Evolutionary conservation across 2,329 filamentous ascomycete species (phyloP).

Genomic region (Cladosporium sp.): DNA sequence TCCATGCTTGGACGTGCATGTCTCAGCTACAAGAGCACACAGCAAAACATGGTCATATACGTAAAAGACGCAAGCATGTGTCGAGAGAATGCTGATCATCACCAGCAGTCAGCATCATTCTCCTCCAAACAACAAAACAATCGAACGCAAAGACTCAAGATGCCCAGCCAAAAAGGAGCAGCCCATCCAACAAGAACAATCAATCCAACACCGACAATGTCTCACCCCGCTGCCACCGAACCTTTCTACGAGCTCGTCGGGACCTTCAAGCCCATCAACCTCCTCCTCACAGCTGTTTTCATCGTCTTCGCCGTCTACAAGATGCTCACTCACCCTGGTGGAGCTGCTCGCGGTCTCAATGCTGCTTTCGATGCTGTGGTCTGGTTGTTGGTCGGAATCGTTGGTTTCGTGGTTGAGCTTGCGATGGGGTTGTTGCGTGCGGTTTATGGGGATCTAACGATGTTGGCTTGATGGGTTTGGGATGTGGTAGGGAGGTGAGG

Average conservation of each 20-base stretch:
- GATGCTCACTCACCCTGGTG: background rate
- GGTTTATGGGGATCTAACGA: background rate
- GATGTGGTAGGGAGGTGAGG: background rate
- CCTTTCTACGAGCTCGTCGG: background rate
- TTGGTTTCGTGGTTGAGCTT: background rate
- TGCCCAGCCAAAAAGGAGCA: background rate
- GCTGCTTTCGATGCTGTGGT: background rate
- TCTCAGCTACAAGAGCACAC: background rate
- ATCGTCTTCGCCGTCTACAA: background rate
- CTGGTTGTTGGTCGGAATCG: background rate
- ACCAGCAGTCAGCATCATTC: background rate
- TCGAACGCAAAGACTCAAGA: background rate
- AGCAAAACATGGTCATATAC: background rate
- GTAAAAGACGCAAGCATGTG: background rate
- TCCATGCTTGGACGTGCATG: background rate
- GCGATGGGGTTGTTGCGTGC: background rate
- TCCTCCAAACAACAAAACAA: background rate
- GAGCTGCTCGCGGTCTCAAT: background rate
- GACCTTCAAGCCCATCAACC: background rate
- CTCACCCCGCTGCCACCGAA: background rate
- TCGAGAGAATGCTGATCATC: background rate
- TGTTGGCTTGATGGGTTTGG: background rate
- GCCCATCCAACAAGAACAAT: background rate
- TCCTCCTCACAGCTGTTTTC: background rate
- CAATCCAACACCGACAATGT: background rate